Base-by-base conservation (phyloP, 164 flowering plant genomes). In the Aristolochia contorta region DNA sequence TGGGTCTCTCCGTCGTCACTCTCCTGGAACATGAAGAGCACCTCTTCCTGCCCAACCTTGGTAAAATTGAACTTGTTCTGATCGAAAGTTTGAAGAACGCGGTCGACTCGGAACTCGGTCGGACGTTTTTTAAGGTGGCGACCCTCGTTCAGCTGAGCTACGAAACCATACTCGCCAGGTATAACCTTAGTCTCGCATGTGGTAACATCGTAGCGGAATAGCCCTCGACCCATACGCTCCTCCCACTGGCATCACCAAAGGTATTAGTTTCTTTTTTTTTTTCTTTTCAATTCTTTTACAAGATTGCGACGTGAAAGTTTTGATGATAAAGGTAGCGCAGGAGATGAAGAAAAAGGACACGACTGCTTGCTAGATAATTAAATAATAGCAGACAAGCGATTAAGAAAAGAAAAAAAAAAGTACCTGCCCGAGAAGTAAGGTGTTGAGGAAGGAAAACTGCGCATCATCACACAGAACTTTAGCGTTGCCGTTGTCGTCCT, bases 21-120 rank as follows among this genome's bases (percentile, higher is more conserved):
- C 47, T 71, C 75, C 54, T 85, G 82, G 60, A 89, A 89, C 65
- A 74, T 69, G 69, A 89, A 87, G 49, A 87, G 83, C 50, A 83
- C 83, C 67, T 90, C 96, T 61, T 91, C 97, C 60, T 91, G 89
- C 13, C 97, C 97, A 68, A 88, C 84, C 67, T 91, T 88, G 49
- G 89, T 86, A 77, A 91, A 91, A 61, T 86, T 91, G 82, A 91
- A 91, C 62, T 88, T 88, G 64, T 43, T 80, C 47, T 65, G 82
- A 69, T 91, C 97, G 65, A 91, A 91, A 12, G 93, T 80, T 72
- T 91, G 97, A 33, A 91, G 80, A 7, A 88, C 96, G 70, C 71
- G 67, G 56, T 91, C 91, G 20, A 86, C 83, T 16, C 85, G 71
- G 60, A 90, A 90, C 71, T 90, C 97, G 2, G 95, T 85, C 3